These are phyloP conservation scores for Phialocephala subalpina DNA, from an alignment of 2,329 filamentous ascomycete genomes.

Conservation along the genomic window DNA sequence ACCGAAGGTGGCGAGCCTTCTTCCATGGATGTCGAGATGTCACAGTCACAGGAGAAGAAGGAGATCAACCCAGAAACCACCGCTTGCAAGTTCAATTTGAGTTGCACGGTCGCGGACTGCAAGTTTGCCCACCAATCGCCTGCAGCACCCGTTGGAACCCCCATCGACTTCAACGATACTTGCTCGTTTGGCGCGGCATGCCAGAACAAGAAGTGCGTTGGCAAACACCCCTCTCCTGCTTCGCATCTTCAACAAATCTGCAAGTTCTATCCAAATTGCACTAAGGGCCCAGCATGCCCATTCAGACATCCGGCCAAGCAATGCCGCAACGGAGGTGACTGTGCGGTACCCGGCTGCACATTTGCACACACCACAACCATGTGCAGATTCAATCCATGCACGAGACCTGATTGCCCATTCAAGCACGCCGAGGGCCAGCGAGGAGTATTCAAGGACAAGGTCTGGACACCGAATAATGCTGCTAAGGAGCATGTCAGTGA, in stretches of 20 bases:
- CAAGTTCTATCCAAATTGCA: constrained; percentile 91
- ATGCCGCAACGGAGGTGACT: constrained; percentile 92
- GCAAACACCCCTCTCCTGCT: constrained; percentile 90
- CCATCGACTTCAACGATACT: constrained; percentile 79
- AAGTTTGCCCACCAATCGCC: constrained; percentile 95
- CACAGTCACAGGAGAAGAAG: constrained; percentile 60
- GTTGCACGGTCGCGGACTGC: constrained; percentile 89
- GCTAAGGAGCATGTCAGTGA: constrained; percentile 80
- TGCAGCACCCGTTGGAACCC: constrained; percentile 78
- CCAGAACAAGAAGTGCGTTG: constrained; percentile 95
- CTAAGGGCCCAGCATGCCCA: constrained; percentile 78
- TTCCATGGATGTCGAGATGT: constrained; percentile 70
- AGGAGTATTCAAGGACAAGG: constrained; percentile 85
- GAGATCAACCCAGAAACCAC: constrained; percentile 64
- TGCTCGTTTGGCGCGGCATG: constrained; percentile 91
- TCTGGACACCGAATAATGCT: constrained; percentile 75
- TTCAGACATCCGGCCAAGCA: constrained; percentile 90
- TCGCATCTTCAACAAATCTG: constrained; percentile 86
- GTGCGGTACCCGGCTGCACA: constrained; percentile 81
- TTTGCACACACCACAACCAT: constrained; percentile 86
- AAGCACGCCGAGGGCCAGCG: constrained; percentile 92
- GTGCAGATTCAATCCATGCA: constrained; percentile 92
- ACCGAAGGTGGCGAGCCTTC: constrained; percentile 28
- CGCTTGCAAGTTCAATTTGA: constrained; percentile 88
- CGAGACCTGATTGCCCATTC: constrained; percentile 87